phyloP scores from a whole-genome alignment of 305 asterid species.

The Fraxinus floribunda region DNA sequence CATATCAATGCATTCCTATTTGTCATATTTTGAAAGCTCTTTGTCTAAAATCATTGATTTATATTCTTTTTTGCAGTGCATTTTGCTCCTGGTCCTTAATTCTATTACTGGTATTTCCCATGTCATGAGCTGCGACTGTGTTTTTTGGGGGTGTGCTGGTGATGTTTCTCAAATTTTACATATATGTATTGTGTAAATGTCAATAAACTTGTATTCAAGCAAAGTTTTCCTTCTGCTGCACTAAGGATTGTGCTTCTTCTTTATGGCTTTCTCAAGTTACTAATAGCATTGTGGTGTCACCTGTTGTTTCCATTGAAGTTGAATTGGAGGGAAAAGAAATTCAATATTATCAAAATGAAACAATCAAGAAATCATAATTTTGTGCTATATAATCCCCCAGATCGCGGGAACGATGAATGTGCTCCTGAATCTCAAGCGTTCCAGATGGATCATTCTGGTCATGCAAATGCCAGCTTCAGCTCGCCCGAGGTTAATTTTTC shows the following conservation, averaged over 20 bases:
- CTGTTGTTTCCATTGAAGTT: constrained; percentile 29
- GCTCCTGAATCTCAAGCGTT: constrained; percentile 44
- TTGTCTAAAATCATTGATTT: constrained; percentile 19
- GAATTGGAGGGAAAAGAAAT: constrained; percentile 23
- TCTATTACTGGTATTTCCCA: constrained; percentile 16
- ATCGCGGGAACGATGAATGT: constrained; percentile 39
- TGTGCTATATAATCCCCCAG: constrained; percentile 37
- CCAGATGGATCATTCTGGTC: constrained; percentile 41
- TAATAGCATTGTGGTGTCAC: constrained; percentile 34
- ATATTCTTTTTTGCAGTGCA: constrained; percentile 28
- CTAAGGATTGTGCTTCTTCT: constrained; percentile 38
- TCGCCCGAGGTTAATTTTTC: constrained; percentile 37
- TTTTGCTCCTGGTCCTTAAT: constrained; percentile 9
- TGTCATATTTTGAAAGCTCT: background rate
- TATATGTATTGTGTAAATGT: constrained; percentile 29
- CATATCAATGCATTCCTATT: background rate
- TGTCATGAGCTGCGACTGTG: constrained; percentile 19
- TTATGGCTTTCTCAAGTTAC: constrained; percentile 35
- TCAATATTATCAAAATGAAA: constrained; percentile 40
- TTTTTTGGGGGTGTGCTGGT: background rate
- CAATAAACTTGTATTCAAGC: constrained; percentile 36
- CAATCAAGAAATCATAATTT: constrained; percentile 40
- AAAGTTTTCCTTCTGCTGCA: constrained; percentile 28
- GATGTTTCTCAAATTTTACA: constrained; percentile 24
- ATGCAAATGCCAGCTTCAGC: constrained; percentile 37